Base-by-base conservation (phyloP, 1,284 basidiomycete genomes). In the Gomphus bonarii region DNA sequence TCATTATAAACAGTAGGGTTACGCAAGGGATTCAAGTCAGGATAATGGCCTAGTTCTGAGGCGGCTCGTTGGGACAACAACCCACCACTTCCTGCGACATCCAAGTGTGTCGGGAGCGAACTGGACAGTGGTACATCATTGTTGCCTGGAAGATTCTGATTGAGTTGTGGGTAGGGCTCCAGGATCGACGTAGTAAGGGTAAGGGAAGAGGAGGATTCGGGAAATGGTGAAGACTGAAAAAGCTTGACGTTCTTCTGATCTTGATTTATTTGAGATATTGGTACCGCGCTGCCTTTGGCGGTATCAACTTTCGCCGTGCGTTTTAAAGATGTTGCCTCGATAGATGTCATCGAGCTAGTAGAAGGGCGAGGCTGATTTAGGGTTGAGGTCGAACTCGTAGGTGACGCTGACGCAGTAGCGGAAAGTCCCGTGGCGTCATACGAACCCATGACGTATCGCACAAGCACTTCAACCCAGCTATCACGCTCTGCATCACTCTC, bases 401-500 rank as follows among this genome's bases (percentile, higher is more conserved):
- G 33, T 12, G 35, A 40, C 14, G 22, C 12, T n/a, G 36, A 20
- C 14, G 38, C 28, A 9, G 51, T 43, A 54, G 1, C 61, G 59
- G 47, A 30, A 35, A 58, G 54, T 30, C 57, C 60, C 40, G 55
- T 49, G 50, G 88, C 86, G 67, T 77, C 84, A 70, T 86, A 89
- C 22, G 73, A 69, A 28, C 86, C 87, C 14, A 81, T 78, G 60
- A 88, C 85, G 66, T 89, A 93, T 47, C 87, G 81, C 50, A 95
- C 91, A 43, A 99, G 83, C 62, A 93, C 86, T 59, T 95, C 88
- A 36, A 98, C 94, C 95, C 95, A 99, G 58, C 78, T 80, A 67
- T 99, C 95, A 42, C 95, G 80, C 66, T 97, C 93, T 50, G 78
- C 73, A 69, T 99, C 95, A 67, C 89, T 97, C 70, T 97, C 92